Base-by-base conservation (phyloP, 2,329 filamentous ascomycete genomes). In the Beauveria caledonica region DNA sequence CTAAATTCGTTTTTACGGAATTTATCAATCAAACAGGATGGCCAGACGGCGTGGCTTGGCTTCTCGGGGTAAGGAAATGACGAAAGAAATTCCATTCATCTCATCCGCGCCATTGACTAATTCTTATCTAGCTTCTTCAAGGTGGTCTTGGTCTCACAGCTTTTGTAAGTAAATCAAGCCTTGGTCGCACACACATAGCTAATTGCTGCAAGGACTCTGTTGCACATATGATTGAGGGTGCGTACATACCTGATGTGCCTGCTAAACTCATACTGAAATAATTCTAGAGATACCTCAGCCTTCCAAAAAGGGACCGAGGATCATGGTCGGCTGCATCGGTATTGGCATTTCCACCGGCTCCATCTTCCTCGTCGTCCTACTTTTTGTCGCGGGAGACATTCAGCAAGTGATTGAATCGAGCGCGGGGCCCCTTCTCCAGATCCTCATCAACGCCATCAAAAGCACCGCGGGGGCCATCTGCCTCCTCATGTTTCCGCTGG, bases 331-430 rank as follows among this genome's bases (percentile, higher is more conserved):
- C 60, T 86, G 84, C 63, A 83, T 87, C 36, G 73, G 73, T 7
- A 88, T 88, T 52, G 85, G 85, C 11, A 82, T 83, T 23, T 73
- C 80, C 3, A 87, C 85, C 0, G 86, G 86, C 1, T 82, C 82
- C 59, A 72, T 87, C 55, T 88, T 87, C 68, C 73, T 88, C 23
- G 76, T 81, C 49, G 80, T 84, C 40, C 73, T 89, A 1, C 78
- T 89, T 1, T 88, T 89, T 57, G 84, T 86, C 53, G 76, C 85
- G 29, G 80, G 80, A 3, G 78, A 86, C 62, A 77, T 85, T 51
- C 72, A 82, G 23, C 69, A 73, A 0, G 81, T 86, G 50, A 86
- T 86, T 60, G 68, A 68, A 0, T 83, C 82, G 0, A 65, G 78
- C 0, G 78, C 81, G 1, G 84, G 84, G 0, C 85, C 85, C 0